Percentiles rank a stretch among this genome's conserved stretches.
These are phyloP conservation scores for Penicillium lividum DNA, from an alignment of 495 filamentous ascomycete species.

Conservation along the genomic window DNA sequence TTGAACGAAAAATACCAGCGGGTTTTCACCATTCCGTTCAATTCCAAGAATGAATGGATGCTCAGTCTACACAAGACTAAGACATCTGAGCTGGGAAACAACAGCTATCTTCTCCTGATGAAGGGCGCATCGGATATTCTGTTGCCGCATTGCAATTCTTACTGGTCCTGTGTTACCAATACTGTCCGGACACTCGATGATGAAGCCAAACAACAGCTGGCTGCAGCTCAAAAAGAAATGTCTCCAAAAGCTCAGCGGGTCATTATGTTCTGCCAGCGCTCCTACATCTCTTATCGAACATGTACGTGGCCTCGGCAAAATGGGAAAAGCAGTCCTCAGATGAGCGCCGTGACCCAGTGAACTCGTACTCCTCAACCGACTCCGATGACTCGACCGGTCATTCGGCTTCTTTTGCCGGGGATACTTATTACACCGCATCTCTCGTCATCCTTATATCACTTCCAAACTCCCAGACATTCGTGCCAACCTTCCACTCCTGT, in stretches of 20 bases:
- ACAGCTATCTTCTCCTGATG: constrained; percentile 14
- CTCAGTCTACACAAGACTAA: constrained; percentile 27
- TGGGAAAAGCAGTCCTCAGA: constrained; percentile 61
- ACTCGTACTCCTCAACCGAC: background rate
- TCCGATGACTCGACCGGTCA: constrained; percentile 35
- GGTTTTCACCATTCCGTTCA: constrained; percentile 69
- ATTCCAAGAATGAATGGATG: constrained; percentile 74
- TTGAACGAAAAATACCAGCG: constrained; percentile 45
- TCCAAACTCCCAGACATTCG: constrained; percentile 68
- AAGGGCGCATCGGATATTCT: constrained; percentile 57
- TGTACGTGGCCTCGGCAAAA: constrained; percentile 61
- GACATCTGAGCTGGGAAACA: background rate
- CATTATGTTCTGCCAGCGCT: constrained; percentile 47
- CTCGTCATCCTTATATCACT: constrained; percentile 74
- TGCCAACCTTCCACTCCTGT: constrained; percentile 90
- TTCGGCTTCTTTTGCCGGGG: constrained; percentile 42
- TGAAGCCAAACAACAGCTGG: constrained; percentile 33
- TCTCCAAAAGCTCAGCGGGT: constrained; percentile 53
- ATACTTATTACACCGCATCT: constrained; percentile 63
- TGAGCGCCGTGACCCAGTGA: constrained; percentile 57
- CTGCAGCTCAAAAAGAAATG: constrained; percentile 39
- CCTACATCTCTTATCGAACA: constrained; percentile 55
- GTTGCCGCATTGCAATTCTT: constrained; percentile 42
- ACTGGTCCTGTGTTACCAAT: constrained; percentile 39
- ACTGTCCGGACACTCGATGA: constrained; percentile 36